Base-by-base conservation (phyloP, 768 basidiomycete genomes). In the Mycena galopus region DNA sequence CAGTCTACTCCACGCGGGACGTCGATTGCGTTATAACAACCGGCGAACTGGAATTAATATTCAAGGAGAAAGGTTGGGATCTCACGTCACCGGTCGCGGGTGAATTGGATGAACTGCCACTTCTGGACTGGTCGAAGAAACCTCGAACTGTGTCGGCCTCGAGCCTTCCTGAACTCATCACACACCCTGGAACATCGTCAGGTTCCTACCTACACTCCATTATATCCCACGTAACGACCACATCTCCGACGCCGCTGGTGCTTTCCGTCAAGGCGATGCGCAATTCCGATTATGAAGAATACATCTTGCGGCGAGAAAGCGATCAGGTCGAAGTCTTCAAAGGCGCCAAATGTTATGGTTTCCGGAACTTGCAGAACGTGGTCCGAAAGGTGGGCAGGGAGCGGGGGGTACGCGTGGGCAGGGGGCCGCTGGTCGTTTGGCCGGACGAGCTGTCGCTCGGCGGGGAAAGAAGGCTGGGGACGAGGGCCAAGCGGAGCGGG, bases 11-110 rank as follows among this genome's bases (percentile, higher is more conserved):
- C 44, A 96, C 96, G 12, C 87, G 97, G 65, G 97, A 99, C 76
- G 95, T 98, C 55, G 98, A 99, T 82, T 98, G 97, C 79, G 98
- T 99, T 29, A 90, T 99, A 73, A 98, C 98, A 16, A 99, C 98
- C 0, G 97, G 96, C 35, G 98, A 99, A 80, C 88, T 99, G 51
- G 93, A 96, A 74, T 80, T 92, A 19, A 89, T 99, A 73, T 91
- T 98, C 86, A 87, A 85, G 10, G 95, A 96, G 74, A 92, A 92
- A 76, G 89, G 86, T 29, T 94, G 95, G 89, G 93, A 97, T 76
- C 86, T 96, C 8, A 89, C 88, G 42, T 64, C 75, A 3, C 84
- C 90, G 12, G 89, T 92, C 16, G 79, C 85, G 3, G 88, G 84
- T 19, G 94, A 93, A 79, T 76, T 83, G 25, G 81, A 82, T 65